Percentiles rank a stretch among this genome's conserved stretches.
phyloP scores from a whole-genome alignment of 1,284 basidiomycete genomes.

The Microbotryomycetes sp. region DNA sequence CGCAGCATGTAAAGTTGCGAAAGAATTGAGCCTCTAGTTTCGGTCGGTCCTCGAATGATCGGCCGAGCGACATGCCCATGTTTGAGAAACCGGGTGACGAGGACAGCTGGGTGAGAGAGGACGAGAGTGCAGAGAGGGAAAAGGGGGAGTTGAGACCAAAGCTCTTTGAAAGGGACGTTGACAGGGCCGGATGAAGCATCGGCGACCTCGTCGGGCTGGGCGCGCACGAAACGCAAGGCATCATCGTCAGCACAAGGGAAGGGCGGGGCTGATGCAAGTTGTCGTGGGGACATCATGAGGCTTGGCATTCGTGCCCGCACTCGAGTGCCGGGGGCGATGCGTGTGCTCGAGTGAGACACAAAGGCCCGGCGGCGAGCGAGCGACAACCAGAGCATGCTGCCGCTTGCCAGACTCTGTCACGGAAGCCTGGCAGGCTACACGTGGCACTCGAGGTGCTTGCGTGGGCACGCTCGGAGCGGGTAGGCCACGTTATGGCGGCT shows the following conservation, averaged over 20 bases:
- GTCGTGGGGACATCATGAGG: background rate
- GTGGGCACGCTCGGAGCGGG: background rate
- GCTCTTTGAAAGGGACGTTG: constrained; percentile 26
- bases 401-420: no score
- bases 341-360: no score
- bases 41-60: constrained; percentile 33
- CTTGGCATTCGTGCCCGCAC: no score
- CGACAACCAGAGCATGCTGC: no score
- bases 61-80: constrained; percentile 34
- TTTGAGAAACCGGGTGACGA: constrained; percentile 30
- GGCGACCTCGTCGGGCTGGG: constrained; percentile 17
- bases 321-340: no score
- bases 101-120: constrained; percentile 25
- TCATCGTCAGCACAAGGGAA: no score
- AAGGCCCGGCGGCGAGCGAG: no score
- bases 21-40: constrained; percentile 45
- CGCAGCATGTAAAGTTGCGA: constrained; percentile 77
- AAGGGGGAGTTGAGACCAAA: constrained; percentile 33
- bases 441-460: background rate
- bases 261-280: background rate
- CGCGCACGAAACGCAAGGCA: no score
- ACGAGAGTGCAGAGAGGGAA: constrained; percentile 30
- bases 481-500: no score
- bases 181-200: constrained; percentile 29
- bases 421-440: no score